phyloP scores from a whole-genome alignment of 1,284 basidiomycete genomes.

The Cryptococcus sp. region DNA sequence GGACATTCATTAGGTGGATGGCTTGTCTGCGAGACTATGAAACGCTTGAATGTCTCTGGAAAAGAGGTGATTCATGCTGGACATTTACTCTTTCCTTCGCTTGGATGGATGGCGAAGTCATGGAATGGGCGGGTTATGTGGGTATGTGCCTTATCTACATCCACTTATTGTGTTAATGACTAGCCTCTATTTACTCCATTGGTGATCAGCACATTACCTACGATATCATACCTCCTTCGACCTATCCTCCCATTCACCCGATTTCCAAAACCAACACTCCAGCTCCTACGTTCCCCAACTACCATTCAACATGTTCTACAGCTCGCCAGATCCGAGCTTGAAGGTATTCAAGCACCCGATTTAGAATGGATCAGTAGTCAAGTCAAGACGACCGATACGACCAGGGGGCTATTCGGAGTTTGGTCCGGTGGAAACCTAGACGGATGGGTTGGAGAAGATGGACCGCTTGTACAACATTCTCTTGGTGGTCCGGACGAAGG shows the following conservation, averaged over 20 bases:
- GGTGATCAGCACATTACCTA: slow-evolving; percentile 24
- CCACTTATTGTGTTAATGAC: not conserved
- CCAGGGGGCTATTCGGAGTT: slow-evolving; percentile 25
- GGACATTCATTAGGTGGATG: slow-evolving; percentile 46
- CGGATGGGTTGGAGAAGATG: slow-evolving; percentile 43
- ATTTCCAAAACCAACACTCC: slow-evolving; percentile 28
- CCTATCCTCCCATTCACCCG: slow-evolving; percentile 27
- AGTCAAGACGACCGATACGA: not conserved
- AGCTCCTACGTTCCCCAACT: slow-evolving; percentile 32
- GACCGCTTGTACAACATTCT: slow-evolving; percentile 26
- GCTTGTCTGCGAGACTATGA: slow-evolving; percentile 38
- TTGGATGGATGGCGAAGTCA: slow-evolving; percentile 40
- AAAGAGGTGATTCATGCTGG: slow-evolving; percentile 16
- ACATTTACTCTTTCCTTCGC: slow-evolving; percentile 38
- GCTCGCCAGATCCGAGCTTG: slow-evolving; percentile 44
- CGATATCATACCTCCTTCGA: slow-evolving; percentile 23
- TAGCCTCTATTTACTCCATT: slow-evolving; percentile 45
- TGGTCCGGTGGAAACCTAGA: slow-evolving; percentile 34
- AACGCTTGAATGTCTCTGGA: slow-evolving; percentile 13
- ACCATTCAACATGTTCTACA: slow-evolving; percentile 36
- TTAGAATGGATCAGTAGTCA: slow-evolving; percentile 26
- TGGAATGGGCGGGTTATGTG: slow-evolving; percentile 41
- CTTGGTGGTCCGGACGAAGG: slow-evolving; percentile 24
- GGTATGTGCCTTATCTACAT: slow-evolving; percentile 20
- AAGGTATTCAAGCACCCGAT: slow-evolving; percentile 36